A percentile compares a stretch with the other conserved stretches of the same genome.
These are phyloP conservation scores for Microdochium nivale DNA, from an alignment of 2,329 filamentous ascomycete species.

Conservation along the genomic window DNA sequence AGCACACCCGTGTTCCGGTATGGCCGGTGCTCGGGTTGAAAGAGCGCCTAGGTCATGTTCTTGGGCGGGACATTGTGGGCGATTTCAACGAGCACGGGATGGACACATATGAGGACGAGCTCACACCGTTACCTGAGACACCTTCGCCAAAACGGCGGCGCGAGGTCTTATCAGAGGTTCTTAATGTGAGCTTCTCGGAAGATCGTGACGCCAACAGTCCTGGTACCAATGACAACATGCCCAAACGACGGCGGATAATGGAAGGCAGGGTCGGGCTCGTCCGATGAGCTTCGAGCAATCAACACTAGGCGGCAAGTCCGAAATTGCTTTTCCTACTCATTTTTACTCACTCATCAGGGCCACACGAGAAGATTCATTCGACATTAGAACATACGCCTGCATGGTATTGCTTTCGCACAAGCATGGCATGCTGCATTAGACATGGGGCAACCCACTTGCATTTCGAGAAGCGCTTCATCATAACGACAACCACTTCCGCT, in stretches of 20 bases:
- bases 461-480: background rate
- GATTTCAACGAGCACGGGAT: constrained; percentile 29
- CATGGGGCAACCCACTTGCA: background rate
- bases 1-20: constrained; percentile 38
- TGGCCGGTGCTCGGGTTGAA: constrained; percentile 48
- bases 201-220: constrained; percentile 12
- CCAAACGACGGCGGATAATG: constrained; percentile 16
- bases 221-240: constrained; percentile 5
- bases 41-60: constrained; percentile 43
- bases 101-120: constrained; percentile 34
- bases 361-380: background rate
- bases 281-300: constrained; percentile 6
- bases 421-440: background rate
- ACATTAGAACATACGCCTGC: background rate
- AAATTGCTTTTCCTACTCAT: background rate
- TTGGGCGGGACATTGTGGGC: constrained; percentile 43
- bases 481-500: background rate
- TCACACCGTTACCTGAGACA: constrained; percentile 4
- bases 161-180: constrained; percentile 16
- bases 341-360: background rate
- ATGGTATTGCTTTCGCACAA: background rate
- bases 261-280: constrained; percentile 18
- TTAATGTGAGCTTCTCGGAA: constrained; percentile 21
- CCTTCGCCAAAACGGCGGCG: constrained; percentile 14
- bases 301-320: background rate